phyloP scores from a whole-genome alignment of 495 filamentous ascomycete genomes.

The Mycothermus thermophilus region DNA sequence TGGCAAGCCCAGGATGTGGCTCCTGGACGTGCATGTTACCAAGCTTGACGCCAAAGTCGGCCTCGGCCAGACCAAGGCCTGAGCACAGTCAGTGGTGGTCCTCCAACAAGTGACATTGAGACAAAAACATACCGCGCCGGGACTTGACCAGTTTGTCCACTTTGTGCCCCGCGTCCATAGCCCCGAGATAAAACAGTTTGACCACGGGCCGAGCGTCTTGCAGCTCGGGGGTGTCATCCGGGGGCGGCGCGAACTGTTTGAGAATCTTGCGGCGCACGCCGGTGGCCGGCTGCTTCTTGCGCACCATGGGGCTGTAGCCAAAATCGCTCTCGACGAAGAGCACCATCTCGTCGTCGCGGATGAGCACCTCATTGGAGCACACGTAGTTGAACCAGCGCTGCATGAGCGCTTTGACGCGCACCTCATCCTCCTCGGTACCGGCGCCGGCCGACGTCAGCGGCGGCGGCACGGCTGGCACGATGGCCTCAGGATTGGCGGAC shows the following conservation, averaged over 20 bases:
- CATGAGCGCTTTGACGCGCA: constrained; percentile 70
- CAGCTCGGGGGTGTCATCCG: constrained; percentile 93
- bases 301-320: constrained; percentile 89
- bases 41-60: constrained; percentile 84
- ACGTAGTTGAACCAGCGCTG: constrained; percentile 93
- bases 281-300: constrained; percentile 93
- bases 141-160: constrained; percentile 87
- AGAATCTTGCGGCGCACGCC: constrained; percentile 86
- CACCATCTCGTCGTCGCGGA: constrained; percentile 90
- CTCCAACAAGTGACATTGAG: too few relatives aligned
- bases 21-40: constrained; percentile 77
- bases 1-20: constrained; percentile 69
- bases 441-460: constrained; percentile 83
- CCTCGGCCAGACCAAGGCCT: constrained; percentile 87
- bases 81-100: too few relatives aligned
- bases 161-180: constrained; percentile 93
- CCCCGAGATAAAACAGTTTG: constrained; percentile 88
- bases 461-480: constrained; percentile 94
- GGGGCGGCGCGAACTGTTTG: constrained; percentile 97
- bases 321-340: constrained; percentile 97
- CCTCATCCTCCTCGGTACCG: constrained; percentile 93
- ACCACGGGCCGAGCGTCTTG: constrained; percentile 78
- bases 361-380: constrained; percentile 80
- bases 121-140: constrained; percentile 64
- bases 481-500: constrained; percentile 86